Evolutionary conservation across 75 land plant genomes (phyloP).

Genomic region (Chamaecyparis obtusa): DNA sequence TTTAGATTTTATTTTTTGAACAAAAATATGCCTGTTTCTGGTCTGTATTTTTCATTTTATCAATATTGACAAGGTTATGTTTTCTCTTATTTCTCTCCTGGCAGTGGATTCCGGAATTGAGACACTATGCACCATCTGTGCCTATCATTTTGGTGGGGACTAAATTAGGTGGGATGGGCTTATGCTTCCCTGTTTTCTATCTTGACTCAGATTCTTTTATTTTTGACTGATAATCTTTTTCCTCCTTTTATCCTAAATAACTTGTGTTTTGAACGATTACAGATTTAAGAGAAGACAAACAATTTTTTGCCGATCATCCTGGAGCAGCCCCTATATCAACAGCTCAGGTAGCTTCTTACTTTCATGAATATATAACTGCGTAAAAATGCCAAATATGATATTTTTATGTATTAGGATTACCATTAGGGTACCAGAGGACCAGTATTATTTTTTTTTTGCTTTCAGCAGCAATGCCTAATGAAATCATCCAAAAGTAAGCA

Average conservation of each 20-base stretch:
- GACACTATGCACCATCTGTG: constrained; percentile 85
- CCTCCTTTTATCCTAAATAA: neutral
- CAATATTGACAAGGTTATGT: neutral
- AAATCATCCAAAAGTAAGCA: neutral
- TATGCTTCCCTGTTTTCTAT: neutral
- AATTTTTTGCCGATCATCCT: constrained; percentile 74
- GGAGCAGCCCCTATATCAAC: constrained; percentile 67
- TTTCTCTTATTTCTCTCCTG: constrained; percentile 12
- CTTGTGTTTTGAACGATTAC: neutral
- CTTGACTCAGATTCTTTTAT: constrained; percentile 3
- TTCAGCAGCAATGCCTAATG: neutral
- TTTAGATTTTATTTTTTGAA: neutral
- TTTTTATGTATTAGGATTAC: neutral
- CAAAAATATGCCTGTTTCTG: neutral
- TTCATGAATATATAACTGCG: neutral
- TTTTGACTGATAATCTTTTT: neutral
- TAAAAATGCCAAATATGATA: neutral
- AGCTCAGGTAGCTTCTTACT: constrained; percentile 51
- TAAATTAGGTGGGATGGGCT: constrained; percentile 59
- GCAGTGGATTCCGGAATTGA: constrained; percentile 93
- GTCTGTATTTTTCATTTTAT: neutral
- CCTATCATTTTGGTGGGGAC: constrained; percentile 92
- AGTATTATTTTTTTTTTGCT: neutral
- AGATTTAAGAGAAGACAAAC: constrained; percentile 91
- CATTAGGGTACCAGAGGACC: neutral